Evolutionary conservation across 441 rosid species (phyloP).

Genomic region (Manihot esculenta): DNA sequence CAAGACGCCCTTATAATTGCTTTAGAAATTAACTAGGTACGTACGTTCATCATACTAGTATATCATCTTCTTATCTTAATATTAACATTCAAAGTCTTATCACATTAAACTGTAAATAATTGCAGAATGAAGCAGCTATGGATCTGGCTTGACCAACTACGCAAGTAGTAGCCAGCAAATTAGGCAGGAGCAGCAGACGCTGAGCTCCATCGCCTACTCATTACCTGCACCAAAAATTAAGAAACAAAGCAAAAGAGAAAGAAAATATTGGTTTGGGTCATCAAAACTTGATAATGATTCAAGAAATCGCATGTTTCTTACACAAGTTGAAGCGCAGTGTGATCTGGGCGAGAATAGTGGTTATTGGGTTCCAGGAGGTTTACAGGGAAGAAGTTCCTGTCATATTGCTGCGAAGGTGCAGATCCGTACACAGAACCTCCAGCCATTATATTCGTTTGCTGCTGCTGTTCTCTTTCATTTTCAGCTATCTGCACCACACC

Average conservation of each 20-base stretch:
- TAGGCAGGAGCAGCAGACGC: neutral
- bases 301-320: constrained; percentile 26
- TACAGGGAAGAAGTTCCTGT: constrained; percentile 57
- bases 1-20: neutral
- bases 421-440: constrained; percentile 41
- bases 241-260: neutral
- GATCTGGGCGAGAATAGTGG: constrained; percentile 57
- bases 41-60: neutral
- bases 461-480: constrained; percentile 44
- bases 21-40: neutral
- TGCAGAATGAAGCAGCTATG: neutral
- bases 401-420: constrained; percentile 45
- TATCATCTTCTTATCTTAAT: neutral
- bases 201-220: too few species aligned
- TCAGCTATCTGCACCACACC: constrained; percentile 54
- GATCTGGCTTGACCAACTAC: too few species aligned
- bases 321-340: constrained; percentile 78
- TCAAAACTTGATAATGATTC: neutral
- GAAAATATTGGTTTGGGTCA: too few species aligned
- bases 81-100: neutral
- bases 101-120: neutral
- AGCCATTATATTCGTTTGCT: constrained; percentile 43
- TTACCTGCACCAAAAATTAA: neutral
- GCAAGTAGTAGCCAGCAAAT: neutral
- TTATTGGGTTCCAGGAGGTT: constrained; percentile 62